phyloP scores from a whole-genome alignment of 176 grass and related monocot genomes.

The Triticum monococcum region DNA sequence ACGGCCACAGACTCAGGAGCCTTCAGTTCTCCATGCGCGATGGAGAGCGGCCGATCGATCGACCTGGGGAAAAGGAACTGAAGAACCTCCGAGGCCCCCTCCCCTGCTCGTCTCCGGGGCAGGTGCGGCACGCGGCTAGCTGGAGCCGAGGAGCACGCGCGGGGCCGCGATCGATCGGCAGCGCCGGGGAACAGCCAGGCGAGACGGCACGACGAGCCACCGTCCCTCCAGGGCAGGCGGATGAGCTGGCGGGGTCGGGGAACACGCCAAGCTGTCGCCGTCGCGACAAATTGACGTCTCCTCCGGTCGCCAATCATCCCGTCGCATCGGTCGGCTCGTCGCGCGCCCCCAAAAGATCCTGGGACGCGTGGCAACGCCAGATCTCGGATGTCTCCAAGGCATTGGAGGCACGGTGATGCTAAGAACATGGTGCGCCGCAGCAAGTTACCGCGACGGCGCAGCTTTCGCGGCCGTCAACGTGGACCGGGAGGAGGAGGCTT shows the following conservation, averaged over 20 bases:
- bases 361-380: background rate
- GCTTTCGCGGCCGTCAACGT: background rate
- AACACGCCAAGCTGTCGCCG: constrained; percentile 23
- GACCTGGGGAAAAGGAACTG: no score
- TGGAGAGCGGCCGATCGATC: no score
- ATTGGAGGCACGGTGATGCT: background rate
- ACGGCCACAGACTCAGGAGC: no score
- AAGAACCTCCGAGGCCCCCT: no score
- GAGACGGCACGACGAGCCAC: background rate
- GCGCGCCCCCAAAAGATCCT: background rate
- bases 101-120: no score
- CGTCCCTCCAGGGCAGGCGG: background rate
- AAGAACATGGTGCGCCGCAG: background rate
- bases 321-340: background rate
- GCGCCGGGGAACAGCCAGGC: background rate
- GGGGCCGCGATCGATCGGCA: background rate
- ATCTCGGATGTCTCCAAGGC: background rate
- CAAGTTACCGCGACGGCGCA: background rate
- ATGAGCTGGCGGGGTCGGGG: constrained; percentile 17
- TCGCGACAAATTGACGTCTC: background rate
- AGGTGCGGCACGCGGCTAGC: no score
- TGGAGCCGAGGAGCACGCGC: background rate
- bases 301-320: background rate
- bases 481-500: background rate
- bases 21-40: no score